Conservation (phyloP, 345 rosid species). For the Eucalyptus viminalis region DNA sequence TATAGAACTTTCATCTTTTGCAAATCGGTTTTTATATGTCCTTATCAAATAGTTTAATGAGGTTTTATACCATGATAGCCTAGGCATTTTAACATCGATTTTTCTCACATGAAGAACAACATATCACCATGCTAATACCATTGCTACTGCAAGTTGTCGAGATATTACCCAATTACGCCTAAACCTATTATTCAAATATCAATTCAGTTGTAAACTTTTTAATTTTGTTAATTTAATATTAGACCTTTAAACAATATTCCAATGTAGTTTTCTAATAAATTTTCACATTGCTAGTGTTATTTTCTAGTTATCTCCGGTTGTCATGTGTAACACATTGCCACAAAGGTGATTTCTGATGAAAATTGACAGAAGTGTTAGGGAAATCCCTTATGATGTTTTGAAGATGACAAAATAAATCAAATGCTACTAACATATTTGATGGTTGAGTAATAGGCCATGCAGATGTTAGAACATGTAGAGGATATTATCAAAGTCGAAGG, state of each 20-base stretch:
- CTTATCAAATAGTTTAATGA: neutral
- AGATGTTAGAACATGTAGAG: no score
- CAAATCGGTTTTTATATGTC: neutral
- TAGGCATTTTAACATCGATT: neutral
- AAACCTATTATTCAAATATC: neutral
- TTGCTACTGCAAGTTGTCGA: neutral
- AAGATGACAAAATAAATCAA: no score
- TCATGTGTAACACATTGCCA: neutral
- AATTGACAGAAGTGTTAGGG: no score
- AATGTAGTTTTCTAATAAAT: neutral
- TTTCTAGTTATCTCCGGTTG: neutral
- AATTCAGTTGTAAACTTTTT: neutral
- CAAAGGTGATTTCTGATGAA: fast-evolving
- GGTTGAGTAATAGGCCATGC: no score
- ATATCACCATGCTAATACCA: neutral
- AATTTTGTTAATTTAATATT: neutral
- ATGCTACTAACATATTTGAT: no score
- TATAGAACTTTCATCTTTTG: neutral
- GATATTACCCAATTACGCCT: neutral
- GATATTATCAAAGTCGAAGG: no score
- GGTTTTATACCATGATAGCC: neutral
- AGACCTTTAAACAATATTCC: neutral
- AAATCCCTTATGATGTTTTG: no score
- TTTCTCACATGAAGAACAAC: neutral
- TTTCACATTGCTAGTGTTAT: neutral